Conservation (phyloP, 2,329 filamentous ascomycete species). For the Penicillium sp. region DNA sequence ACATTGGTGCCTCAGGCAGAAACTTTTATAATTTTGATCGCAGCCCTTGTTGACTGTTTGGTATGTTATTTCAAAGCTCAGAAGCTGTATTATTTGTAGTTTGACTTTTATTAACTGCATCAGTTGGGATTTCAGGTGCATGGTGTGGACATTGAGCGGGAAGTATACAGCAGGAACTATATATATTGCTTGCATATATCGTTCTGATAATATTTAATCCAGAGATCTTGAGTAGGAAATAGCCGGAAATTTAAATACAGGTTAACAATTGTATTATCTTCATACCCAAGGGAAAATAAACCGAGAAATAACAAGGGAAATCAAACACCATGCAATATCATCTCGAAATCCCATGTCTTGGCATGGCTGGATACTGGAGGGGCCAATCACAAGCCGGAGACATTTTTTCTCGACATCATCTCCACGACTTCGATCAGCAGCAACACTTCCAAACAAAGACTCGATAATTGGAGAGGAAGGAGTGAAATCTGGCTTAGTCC, state of each 20-base stretch:
- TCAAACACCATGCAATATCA: background rate
- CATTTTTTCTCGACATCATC: slow-evolving; percentile 26
- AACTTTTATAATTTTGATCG: slow-evolving; percentile 2
- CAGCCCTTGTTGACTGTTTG: background rate
- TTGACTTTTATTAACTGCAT: background rate
- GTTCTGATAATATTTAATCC: background rate
- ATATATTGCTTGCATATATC: background rate
- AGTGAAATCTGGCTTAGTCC: background rate
- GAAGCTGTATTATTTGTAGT: too few relatives aligned
- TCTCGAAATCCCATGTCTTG: slow-evolving; percentile 19
- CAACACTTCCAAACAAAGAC: slow-evolving; percentile 9
- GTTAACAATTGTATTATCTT: rapidly evolving
- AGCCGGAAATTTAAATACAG: rapidly evolving
- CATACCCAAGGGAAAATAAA: background rate
- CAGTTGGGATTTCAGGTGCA: background rate
- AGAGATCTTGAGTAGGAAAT: background rate
- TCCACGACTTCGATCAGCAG: slow-evolving; percentile 8
- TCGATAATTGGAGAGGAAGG: background rate
- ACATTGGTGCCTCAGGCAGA: slow-evolving; percentile 23
- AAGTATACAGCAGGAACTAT: background rate
- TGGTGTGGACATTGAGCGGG: background rate
- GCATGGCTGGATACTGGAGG: slow-evolving; percentile 15
- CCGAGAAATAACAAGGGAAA: background rate
- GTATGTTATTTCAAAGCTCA: background rate
- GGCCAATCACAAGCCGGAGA: slow-evolving; percentile 26